These are phyloP conservation scores for Dactylonectria estremocensis DNA, from an alignment of 2,329 filamentous ascomycete species.

Conservation along the genomic window DNA sequence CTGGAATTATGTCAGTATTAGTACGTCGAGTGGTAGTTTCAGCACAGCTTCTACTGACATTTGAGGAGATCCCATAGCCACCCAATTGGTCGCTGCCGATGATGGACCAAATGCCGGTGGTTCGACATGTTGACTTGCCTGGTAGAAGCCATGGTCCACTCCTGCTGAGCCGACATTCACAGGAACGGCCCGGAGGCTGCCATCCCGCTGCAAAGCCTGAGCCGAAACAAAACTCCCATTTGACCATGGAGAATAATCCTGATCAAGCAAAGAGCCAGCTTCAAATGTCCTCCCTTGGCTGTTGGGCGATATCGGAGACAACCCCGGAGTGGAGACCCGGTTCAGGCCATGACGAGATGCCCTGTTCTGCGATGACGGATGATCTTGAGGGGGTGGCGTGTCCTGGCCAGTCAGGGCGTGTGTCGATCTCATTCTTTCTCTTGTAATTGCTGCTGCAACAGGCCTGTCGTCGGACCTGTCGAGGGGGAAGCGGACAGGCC, in stretches of 20 bases:
- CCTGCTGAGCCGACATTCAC: not conserved
- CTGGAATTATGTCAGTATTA: not conserved
- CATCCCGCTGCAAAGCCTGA: not conserved
- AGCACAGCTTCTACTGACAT: not conserved
- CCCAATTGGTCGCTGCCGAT: not conserved
- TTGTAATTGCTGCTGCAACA: too few relatives aligned
- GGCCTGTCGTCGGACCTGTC: not conserved
- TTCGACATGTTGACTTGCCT: not conserved
- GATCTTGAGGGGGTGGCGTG: not conserved
- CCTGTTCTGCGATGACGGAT: not conserved
- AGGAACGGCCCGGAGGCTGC: not conserved
- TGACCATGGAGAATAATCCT: not conserved
- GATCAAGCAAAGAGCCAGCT: not conserved
- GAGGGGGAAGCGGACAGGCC: too few relatives aligned
- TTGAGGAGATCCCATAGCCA: not conserved
- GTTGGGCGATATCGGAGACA: not conserved
- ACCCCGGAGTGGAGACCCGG: conserved; percentile 7
- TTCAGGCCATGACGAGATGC: not conserved
- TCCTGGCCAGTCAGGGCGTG: not conserved
- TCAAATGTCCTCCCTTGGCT: not conserved
- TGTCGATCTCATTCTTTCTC: not conserved
- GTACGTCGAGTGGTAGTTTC: not conserved
- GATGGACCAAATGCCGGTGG: not conserved
- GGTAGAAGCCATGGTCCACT: not conserved
- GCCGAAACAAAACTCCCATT: not conserved